A percentile compares a stretch with the other conserved stretches of the same genome.
Conservation (phyloP, 1,284 basidiomycete genomes). For the Tilletia caries region DNA sequence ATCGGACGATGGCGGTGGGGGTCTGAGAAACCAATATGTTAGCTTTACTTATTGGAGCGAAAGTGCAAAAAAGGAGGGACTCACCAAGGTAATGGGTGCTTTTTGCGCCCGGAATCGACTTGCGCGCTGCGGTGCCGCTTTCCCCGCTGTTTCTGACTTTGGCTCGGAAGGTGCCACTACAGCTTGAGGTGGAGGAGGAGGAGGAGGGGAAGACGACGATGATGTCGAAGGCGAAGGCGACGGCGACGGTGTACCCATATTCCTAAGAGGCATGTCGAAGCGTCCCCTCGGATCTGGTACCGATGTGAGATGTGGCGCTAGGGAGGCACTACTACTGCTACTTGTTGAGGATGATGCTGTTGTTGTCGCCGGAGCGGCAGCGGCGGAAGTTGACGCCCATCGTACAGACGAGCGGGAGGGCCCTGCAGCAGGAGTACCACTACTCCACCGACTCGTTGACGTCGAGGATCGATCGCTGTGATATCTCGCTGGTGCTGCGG, state of each 20-base stretch:
- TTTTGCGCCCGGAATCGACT: constrained; percentile 4
- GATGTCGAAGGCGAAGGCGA: too few species aligned
- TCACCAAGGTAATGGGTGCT: constrained; percentile 2
- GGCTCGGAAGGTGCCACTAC: background rate
- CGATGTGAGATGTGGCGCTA: background rate
- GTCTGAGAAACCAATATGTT: constrained; percentile 63
- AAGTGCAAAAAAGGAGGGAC: background rate
- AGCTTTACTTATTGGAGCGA: too few species aligned
- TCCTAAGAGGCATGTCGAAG: background rate
- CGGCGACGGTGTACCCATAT: background rate
- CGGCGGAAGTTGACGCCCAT: too few species aligned
- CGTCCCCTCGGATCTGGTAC: background rate
- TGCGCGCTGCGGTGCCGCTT: background rate
- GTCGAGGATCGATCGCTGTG: too few species aligned
- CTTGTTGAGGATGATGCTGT: too few species aligned
- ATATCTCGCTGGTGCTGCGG: too few species aligned
- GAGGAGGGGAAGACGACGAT: too few species aligned
- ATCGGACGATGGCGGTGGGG: constrained; percentile 66
- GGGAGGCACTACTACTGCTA: too few species aligned
- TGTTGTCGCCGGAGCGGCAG: too few species aligned
- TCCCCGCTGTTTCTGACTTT: background rate
- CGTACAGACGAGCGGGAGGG: too few species aligned
- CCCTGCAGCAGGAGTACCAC: too few species aligned
- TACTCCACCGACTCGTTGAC: too few species aligned
- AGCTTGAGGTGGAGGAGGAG: background rate